Evolutionary conservation across 495 filamentous ascomycete genomes (phyloP).

Genomic region (Penicillium nucicola): DNA sequence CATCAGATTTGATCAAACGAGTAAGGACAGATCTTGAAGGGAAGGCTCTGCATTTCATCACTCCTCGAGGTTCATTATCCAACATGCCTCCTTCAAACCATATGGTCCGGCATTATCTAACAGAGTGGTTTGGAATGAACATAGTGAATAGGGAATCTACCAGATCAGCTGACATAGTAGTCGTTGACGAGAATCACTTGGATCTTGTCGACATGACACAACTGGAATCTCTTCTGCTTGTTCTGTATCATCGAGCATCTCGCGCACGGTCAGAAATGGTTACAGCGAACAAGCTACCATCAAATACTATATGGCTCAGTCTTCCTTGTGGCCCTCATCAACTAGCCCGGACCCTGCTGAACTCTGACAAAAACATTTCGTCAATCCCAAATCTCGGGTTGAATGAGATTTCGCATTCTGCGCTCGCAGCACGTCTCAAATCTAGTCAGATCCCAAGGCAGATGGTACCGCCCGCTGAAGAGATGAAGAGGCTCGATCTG

Average conservation of each 20-base stretch:
- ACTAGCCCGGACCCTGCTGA: slow-evolving; percentile 7
- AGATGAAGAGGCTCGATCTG: too few species aligned
- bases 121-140: slow-evolving; percentile 30
- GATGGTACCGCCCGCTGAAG: too few species aligned
- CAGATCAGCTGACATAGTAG: slow-evolving; percentile 17
- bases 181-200: slow-evolving; percentile 26
- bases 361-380: neutral
- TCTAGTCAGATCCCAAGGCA: too few species aligned
- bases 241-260: neutral
- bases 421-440: too few species aligned
- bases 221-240: neutral
- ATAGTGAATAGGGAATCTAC: slow-evolving; percentile 1
- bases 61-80: neutral
- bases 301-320: slow-evolving; percentile 6
- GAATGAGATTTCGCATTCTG: too few species aligned
- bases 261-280: too few species aligned
- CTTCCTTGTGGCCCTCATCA: slow-evolving; percentile 23
- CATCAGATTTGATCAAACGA: too few species aligned
- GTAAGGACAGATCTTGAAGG: neutral
- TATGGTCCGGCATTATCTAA: slow-evolving; percentile 20
- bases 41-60: neutral
- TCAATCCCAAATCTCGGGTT: neutral
- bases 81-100: neutral
- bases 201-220: neutral
- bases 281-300: neutral